Percentiles rank a stretch among this genome's conserved stretches.
These are phyloP conservation scores for Boletus speciosus DNA, from an alignment of 768 basidiomycete genomes.

Conservation along the genomic window DNA sequence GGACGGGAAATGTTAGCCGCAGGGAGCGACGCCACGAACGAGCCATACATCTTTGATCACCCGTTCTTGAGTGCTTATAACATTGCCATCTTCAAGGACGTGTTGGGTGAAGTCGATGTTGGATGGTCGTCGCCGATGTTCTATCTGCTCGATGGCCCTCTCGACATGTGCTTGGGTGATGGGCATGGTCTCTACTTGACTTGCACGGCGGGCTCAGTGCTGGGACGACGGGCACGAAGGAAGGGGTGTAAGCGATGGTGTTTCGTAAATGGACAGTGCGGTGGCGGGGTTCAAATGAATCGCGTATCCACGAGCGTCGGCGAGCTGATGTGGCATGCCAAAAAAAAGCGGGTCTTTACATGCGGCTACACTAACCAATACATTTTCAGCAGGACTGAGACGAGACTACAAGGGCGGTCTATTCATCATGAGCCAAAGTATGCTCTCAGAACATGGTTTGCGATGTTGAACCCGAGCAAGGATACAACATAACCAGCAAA, in stretches of 20 bases:
- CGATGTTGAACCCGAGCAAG: constrained; percentile 87
- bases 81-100: constrained; percentile 85
- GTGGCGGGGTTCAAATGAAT: constrained; percentile 31
- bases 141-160: constrained; percentile 35
- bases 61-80: constrained; percentile 90
- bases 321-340: neutral
- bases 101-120: constrained; percentile 91
- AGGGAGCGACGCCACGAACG: neutral
- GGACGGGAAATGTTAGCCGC: neutral
- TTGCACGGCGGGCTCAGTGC: neutral
- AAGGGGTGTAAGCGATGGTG: constrained; percentile 1
- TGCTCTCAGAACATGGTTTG: constrained; percentile 69
- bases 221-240: constrained; percentile 2
- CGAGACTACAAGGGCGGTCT: neutral
- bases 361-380: constrained; percentile 10
- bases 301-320: neutral
- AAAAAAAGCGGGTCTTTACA: constrained; percentile 3
- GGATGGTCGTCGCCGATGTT: constrained; percentile 46
- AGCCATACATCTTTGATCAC: constrained; percentile 87
- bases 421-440: constrained; percentile 62
- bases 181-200: constrained; percentile 26
- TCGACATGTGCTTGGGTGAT: constrained; percentile 35
- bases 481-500: constrained; percentile 84
- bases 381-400: neutral
- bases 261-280: constrained; percentile 16